Percentiles rank a stretch among this genome's conserved stretches.
phyloP scores from a whole-genome alignment of 2,329 filamentous ascomycete genomes.

The Dactylella cylindrospora region DNA sequence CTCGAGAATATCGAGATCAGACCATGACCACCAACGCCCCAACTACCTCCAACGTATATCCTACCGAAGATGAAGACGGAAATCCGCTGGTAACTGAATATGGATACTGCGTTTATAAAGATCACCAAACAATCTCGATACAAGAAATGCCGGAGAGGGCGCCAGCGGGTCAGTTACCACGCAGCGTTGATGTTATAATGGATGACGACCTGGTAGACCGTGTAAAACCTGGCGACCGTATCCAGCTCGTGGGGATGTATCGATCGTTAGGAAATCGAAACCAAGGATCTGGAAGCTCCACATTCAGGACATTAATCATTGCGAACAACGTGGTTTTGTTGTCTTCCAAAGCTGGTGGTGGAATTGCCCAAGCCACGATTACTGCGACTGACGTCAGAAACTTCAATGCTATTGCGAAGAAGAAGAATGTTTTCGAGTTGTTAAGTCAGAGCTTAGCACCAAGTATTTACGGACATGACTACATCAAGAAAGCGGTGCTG shows the following conservation, averaged over 20 bases:
- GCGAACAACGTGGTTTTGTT: constrained; percentile 94
- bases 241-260: constrained; percentile 96
- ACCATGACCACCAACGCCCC: constrained; percentile 90
- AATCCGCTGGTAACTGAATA: constrained; percentile 94
- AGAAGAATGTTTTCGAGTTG: constrained; percentile 87
- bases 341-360: constrained; percentile 93
- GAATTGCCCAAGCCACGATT: constrained; percentile 85
- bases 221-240: constrained; percentile 91
- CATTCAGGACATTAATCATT: constrained; percentile 90
- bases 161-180: constrained; percentile 89
- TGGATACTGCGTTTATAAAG: constrained; percentile 89
- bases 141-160: constrained; percentile 99
- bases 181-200: constrained; percentile 92
- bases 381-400: constrained; percentile 97
- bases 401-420: constrained; percentile 96
- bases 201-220: constrained; percentile 95
- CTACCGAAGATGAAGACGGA: constrained; percentile 65
- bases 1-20: constrained; percentile 89
- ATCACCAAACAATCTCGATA: constrained; percentile 96
- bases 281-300: constrained; percentile 81
- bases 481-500: constrained; percentile 96
- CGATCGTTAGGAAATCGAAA: constrained; percentile 93
- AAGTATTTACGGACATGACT: constrained; percentile 93
- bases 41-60: constrained; percentile 65
- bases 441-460: constrained; percentile 92